Evolutionary conservation across 2,329 filamentous ascomycete genomes (phyloP), one percentile per base, ranked within the genome.

Genomic region (Colletotrichum sp.): DNA sequence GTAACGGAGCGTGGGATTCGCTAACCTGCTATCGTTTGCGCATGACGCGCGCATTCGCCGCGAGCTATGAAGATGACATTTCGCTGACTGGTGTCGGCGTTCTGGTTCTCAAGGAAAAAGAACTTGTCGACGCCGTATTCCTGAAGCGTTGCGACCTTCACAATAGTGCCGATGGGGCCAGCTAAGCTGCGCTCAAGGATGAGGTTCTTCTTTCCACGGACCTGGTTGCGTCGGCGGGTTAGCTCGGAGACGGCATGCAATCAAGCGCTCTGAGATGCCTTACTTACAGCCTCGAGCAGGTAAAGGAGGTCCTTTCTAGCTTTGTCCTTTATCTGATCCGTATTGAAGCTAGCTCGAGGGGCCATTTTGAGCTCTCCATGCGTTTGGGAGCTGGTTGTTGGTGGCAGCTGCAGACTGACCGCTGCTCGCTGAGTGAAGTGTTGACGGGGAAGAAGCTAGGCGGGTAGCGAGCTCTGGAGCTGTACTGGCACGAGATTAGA

Each of bases 121-220:
- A 98, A 95, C 85, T 98, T 98, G 85, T 99, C 96, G 79, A 99
- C 96, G 34, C 98, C 98, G 87, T 99, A 98, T 82, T 99, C 97
- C 83, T 99, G 95, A 18, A 98, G 90, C 12, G 95, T 96, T 26
- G 96, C 96, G 82, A 98, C 98, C 84, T 98, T 98, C 86, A 98
- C 95, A 79, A 99, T 94, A 75, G 96, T 90, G 75, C 96, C 95
- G 79, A 99, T 91, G 34, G 96, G 95, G 28, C 96, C 97, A 79
- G 96, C 96, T 80, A 99, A 90, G 80, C 93, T 93, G 85, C 94
- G 95, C 84, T 99, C 96, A 82, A 99, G 94, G 68, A 99, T 94
- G 77, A 99, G 89, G 82, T 98, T 99, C 90, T 99, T 99, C 92
- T 99, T 99, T 80, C 98, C 98, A 83, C 96, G 95, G 79, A 99